These are phyloP conservation scores for Thalassiosira exigua DNA, from an alignment of 352 stramenopile species.

Conservation along the genomic window DNA sequence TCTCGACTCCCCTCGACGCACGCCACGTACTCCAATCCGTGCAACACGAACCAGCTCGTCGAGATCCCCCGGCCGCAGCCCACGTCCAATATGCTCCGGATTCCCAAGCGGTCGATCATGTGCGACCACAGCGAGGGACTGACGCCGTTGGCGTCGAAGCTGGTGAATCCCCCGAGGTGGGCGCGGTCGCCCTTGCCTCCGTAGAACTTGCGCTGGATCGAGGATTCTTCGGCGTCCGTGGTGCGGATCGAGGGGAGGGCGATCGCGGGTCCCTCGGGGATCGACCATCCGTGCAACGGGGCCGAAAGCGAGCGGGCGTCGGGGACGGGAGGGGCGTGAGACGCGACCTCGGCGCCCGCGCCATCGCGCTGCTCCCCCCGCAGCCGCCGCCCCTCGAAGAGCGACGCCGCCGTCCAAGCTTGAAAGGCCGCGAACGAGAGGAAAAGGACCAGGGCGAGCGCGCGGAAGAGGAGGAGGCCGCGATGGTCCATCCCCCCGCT, in stretches of 20 bases:
- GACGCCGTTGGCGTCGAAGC: constrained; percentile 68
- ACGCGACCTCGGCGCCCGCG: too few species aligned
- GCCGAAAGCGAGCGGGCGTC: too few species aligned
- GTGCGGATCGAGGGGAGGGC: constrained; percentile 64
- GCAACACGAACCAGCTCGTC: constrained; percentile 75
- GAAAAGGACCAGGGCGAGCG: too few species aligned
- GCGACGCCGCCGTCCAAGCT: too few species aligned
- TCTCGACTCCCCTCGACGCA: constrained; percentile 84
- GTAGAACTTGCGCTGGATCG: constrained; percentile 64
- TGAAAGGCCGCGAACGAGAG: too few species aligned
- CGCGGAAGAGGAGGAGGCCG: too few species aligned
- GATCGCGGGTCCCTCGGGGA: constrained; percentile 50
- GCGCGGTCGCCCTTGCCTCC: constrained; percentile 73
- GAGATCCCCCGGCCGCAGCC: constrained; percentile 82
- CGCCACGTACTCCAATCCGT: constrained; percentile 68
- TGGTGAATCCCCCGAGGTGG: constrained; percentile 81
- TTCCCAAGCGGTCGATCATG: constrained; percentile 73
- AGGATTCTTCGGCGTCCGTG: constrained; percentile 41
- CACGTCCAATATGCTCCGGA: constrained; percentile 81
- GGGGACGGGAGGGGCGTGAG: too few species aligned
- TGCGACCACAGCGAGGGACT: constrained; percentile 72
- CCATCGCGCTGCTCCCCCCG: too few species aligned
- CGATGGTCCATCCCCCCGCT: too few species aligned
- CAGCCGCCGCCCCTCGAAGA: too few species aligned
- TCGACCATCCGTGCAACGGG: constrained; percentile 29